These are phyloP conservation scores for Exophiala lecanii-corni DNA, from an alignment of 2,329 filamentous ascomycete species.

Conservation along the genomic window DNA sequence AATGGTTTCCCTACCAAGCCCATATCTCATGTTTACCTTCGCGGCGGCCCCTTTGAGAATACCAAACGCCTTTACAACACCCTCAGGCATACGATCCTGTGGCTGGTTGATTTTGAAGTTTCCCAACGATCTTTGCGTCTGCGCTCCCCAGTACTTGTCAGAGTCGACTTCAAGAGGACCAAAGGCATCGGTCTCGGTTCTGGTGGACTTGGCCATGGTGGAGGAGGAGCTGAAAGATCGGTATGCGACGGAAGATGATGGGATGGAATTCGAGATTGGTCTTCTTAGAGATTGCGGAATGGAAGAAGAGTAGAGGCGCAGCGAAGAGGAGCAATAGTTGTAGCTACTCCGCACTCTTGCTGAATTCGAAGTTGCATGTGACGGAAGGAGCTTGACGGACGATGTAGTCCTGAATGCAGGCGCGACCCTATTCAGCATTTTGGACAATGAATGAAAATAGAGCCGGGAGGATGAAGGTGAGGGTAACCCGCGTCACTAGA, in stretches of 20 bases:
- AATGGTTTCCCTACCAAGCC: constrained; percentile 56
- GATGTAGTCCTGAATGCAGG: constrained; percentile 11
- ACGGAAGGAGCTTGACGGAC: constrained; percentile 9
- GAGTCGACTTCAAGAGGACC: constrained; percentile 74
- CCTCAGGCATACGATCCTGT: constrained; percentile 94
- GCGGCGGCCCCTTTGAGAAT: constrained; percentile 96
- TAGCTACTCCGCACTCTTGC: constrained; percentile 25
- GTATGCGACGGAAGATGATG: constrained; percentile 6
- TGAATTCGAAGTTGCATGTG: constrained; percentile 19
- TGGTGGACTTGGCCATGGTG: constrained; percentile 42
- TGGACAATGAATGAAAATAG: too few species aligned
- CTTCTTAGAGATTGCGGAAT: constrained; percentile 10
- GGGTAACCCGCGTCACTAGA: background rate
- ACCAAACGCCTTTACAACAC: constrained; percentile 88
- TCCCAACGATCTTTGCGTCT: constrained; percentile 63
- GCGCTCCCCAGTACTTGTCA: constrained; percentile 89
- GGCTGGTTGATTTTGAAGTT: constrained; percentile 99
- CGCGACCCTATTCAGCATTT: constrained; percentile 18
- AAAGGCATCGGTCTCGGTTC: constrained; percentile 95
- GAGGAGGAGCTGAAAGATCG: constrained; percentile 20
- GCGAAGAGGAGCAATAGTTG: constrained; percentile 9
- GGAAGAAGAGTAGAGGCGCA: constrained; percentile 15
- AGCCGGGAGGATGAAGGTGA: too few species aligned
- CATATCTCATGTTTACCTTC: constrained; percentile 90
- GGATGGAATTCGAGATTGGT: background rate